phyloP scores from a whole-genome alignment of 2,329 filamentous ascomycete species.

The Alternaria panax region DNA sequence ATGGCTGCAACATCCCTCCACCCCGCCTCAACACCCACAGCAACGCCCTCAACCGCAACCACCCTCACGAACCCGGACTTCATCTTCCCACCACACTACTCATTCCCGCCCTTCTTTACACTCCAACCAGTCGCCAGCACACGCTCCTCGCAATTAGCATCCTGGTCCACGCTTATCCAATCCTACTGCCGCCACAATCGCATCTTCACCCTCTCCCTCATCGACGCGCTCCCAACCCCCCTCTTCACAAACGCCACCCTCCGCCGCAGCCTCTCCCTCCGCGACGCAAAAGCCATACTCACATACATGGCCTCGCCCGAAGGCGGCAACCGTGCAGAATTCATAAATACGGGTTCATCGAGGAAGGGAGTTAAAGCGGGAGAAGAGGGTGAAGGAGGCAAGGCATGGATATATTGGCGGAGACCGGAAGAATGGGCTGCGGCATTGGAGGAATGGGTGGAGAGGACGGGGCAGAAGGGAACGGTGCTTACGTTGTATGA shows the following conservation, averaged over 20 bases:
- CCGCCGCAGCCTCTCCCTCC: conserved; percentile 56
- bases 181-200: conserved; percentile 81
- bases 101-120: conserved; percentile 87
- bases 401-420: conserved; percentile 80
- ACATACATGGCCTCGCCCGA: conserved; percentile 63
- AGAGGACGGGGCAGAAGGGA: conserved; percentile 87
- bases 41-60: conserved; percentile 16
- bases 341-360: conserved; percentile 52
- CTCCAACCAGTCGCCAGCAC: conserved; percentile 78
- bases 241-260: conserved; percentile 62
- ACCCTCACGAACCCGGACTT: conserved; percentile 35
- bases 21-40: conserved; percentile 14
- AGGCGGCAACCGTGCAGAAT: conserved; percentile 69
- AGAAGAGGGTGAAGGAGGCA: conserved; percentile 42
- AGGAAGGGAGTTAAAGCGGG: conserved; percentile 31
- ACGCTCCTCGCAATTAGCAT: conserved; percentile 76
- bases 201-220: conserved; percentile 76
- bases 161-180: conserved; percentile 88
- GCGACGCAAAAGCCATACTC: conserved; percentile 62
- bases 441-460: conserved; percentile 77
- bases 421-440: conserved; percentile 90
- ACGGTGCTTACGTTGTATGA: conserved; percentile 93
- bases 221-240: conserved; percentile 60
- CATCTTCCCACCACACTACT: conserved; percentile 63
- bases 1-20: conserved; percentile 25